Evolutionary conservation across 1,284 basidiomycete genomes (phyloP), one percentile per base, ranked within the genome.

Genomic region (Tylopilus sp.): DNA sequence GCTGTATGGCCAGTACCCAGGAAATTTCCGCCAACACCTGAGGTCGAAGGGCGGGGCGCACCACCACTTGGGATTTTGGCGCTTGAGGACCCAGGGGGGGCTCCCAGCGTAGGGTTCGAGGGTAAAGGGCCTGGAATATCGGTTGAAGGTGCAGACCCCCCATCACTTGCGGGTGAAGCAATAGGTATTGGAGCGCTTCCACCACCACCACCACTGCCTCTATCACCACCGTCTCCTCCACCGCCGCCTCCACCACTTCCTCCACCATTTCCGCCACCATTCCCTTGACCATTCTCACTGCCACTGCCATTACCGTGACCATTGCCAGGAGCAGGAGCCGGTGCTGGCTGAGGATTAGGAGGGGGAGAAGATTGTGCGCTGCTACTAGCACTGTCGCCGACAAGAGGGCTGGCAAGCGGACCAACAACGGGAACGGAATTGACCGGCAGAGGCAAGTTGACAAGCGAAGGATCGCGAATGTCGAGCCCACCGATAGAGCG

Each of bases 401-500:
- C 46, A 13, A 79, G 16, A 25, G 71, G 59, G 8, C 57, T 63
- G 18, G 72, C 41, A 3, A 78, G 12, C 3, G 71, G 69, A 26
- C 59, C 62, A 30, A 77, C 56, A 18, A 81, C 44, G 2, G 77
- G 74, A 31, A 52, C 13, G 11, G 49, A 44, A 49, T 35, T 7
- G 29, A 77, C 41, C 12, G 70, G 61, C 29, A 74, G 51, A 28
- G 74, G 69, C 2, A 75, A 55, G 39, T 70, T 67, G 37, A 74
- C 63, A 51, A 75, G 71, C 7, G 66, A 56, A 23, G 74, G 74
- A 18, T 68, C 66, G 49, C 74, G 74, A 49, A 61, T 63, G 13
- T 69, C 56, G 30, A 74, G 61, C 12, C 42, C 41, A 28, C 11
- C 30, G 16, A 51, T 21, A 30, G 49, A 48, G 23, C 52, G 59